Evolutionary conservation across 495 filamentous ascomycete species (phyloP), one percentile per base, ranked within the genome.

Genomic region (Sordaria brevicollis): DNA sequence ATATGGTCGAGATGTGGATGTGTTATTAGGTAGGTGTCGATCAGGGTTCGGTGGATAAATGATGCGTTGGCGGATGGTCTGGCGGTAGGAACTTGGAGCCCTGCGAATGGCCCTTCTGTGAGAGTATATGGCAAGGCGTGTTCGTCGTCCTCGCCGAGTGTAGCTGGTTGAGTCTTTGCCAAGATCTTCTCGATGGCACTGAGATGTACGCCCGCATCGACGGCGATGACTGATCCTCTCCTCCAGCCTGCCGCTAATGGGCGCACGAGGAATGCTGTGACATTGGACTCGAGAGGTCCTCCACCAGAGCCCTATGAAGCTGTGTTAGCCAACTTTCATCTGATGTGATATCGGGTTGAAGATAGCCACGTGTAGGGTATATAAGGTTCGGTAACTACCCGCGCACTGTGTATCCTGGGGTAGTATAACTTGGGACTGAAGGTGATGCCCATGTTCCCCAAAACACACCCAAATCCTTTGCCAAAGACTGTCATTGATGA

Each of bases 1-100:
- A 99, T 86, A 78, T 99, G 95, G 74, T 99, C 95, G 3, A 99
- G 84, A 81, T 99, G 95, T 3, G 94, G 89, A 79, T 99, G 94
- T 0, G 94, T 98, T 70, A 99, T 93, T 34, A 97, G 84, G 72
- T 92, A 93, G 0, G 93, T 90, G 29, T 93, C 92, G 41, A 99
- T 88, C 35, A 97, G 83, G 67, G 90, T 86, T 65, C 89, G 86
- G 37, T 92, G 87, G 35, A 98, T 83, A 74, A 96, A 84, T 5
- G 88, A 85, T 8, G 92, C 96, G 78, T 97, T 98, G 54, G 91
- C 90, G 19, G 87, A 81, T 0, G 92, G 81, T 4, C 82, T 89
- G 36, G 79, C 71, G 70, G 85, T 78, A 0, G 89, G 89, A 8
- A 97, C 77, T 35, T 87, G 80, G 10, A 97, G 80, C 2, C 93